phyloP scores from a whole-genome alignment of 1,284 basidiomycete species.

The Schizophyllum amplum region DNA sequence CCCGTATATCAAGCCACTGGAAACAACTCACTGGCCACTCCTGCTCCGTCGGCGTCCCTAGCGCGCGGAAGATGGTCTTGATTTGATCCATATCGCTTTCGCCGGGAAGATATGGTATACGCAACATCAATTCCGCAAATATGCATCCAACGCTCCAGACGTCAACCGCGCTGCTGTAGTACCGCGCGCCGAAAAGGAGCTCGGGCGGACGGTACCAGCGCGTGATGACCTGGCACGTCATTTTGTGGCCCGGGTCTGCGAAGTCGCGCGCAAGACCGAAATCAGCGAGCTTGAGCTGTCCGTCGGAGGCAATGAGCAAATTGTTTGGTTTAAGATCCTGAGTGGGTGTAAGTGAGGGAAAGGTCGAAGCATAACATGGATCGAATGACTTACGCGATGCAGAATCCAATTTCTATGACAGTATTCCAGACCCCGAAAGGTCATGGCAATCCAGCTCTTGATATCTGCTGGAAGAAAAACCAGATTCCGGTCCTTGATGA shows the following conservation, averaged over 20 bases:
- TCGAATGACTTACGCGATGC: slow-evolving; percentile 64
- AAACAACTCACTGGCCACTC: slow-evolving; percentile 80
- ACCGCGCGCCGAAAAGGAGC: slow-evolving; percentile 80
- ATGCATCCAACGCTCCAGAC: slow-evolving; percentile 96
- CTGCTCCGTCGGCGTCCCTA: slow-evolving; percentile 92
- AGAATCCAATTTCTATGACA: slow-evolving; percentile 93
- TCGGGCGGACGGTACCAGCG: slow-evolving; percentile 98
- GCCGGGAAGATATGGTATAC: slow-evolving; percentile 89
- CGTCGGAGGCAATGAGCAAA: slow-evolving; percentile 86
- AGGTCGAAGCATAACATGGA: too few species aligned
- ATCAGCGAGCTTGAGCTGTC: slow-evolving; percentile 96
- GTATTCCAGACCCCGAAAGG: slow-evolving; percentile 91
- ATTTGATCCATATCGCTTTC: slow-evolving; percentile 96
- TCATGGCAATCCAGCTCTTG: slow-evolving; percentile 99
- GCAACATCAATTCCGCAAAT: slow-evolving; percentile 91
- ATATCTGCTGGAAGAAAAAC: slow-evolving; percentile 95
- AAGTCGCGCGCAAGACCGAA: slow-evolving; percentile 98
- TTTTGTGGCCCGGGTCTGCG: slow-evolving; percentile 86
- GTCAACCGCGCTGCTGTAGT: slow-evolving; percentile 85
- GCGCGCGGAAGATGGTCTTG: slow-evolving; percentile 88
- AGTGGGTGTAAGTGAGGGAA: background rate
- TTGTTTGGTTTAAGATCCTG: slow-evolving; percentile 99
- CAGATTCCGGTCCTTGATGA: slow-evolving; percentile 89
- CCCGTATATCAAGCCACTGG: background rate
- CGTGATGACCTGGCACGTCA: slow-evolving; percentile 98